Evolutionary conservation across 305 asterid species (phyloP).

Genomic region (Rubia tinctorum): DNA sequence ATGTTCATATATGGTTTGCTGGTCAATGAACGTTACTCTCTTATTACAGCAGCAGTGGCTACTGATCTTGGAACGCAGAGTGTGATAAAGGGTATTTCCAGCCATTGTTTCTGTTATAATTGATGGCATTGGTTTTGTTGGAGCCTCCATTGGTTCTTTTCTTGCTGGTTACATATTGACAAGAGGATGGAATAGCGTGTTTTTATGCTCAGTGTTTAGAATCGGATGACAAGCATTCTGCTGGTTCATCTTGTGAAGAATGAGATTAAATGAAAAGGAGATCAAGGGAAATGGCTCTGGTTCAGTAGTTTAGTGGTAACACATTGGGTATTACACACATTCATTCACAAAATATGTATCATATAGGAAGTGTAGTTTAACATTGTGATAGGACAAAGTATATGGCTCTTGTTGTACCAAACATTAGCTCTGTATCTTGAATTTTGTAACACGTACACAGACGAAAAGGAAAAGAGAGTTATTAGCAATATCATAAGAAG

Average conservation of each 20-base stretch:
- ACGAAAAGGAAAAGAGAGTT: background rate
- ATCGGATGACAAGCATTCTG: constrained; percentile 46
- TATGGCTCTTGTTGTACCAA: background rate
- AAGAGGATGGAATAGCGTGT: constrained; percentile 91
- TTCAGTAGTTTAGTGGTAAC: constrained; percentile 19
- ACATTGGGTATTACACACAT: background rate
- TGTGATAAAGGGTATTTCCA: constrained; percentile 59
- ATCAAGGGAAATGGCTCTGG: constrained; percentile 83
- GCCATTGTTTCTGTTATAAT: constrained; percentile 93
- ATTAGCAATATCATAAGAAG: too few relatives aligned
- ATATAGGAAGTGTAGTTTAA: background rate
- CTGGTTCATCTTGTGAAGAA: constrained; percentile 57
- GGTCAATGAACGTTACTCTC: constrained; percentile 88
- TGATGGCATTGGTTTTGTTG: constrained; percentile 95
- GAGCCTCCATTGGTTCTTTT: constrained; percentile 94
- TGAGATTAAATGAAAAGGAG: constrained; percentile 58
- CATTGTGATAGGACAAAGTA: background rate
- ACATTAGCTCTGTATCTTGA: background rate
- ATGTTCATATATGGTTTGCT: constrained; percentile 80
- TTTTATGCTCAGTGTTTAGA: constrained; percentile 66
- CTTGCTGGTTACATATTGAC: constrained; percentile 91
- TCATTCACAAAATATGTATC: background rate
- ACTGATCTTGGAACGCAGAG: constrained; percentile 93
- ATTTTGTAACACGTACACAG: background rate
- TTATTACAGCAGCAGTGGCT: constrained; percentile 95